Evolutionary conservation across 164 flowering plant species (phyloP), one percentile per base, ranked within the genome.

Genomic region (Chloranthus sessilifolius): DNA sequence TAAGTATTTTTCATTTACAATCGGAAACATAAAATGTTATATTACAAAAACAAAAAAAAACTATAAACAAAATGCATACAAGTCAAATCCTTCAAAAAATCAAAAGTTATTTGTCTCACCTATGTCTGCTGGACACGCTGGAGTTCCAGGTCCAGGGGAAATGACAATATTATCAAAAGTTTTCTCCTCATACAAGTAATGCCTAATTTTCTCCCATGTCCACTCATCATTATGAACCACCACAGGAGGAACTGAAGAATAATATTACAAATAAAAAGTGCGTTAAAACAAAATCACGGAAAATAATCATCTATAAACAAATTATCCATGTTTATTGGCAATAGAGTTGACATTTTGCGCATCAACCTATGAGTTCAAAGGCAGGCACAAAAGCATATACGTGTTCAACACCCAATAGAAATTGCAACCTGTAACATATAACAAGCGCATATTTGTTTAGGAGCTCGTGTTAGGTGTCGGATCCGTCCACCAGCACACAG

Each of bases 81-180:
- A n/a, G n/a, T n/a, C n/a, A n/a, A n/a, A n/a, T n/a, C n/a, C n/a
- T n/a, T n/a, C n/a, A n/a, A n/a, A n/a, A n/a, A n/a, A 19, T 27
- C 8, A 9, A 47, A 40, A 16, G 8, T 37, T 40, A 36, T 37
- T 37, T 10, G 17, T 39, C 72, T 60, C 30, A 94, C 99, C 99
- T 78, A 94, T 87, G 70, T 94, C 99, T 15, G 65, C 69, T 11
- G 88, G 68, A 60, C 92, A 81, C 44, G 76, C 54, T 16, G 99
- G 99, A 59, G 99, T 76, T 47, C 99, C 99, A 71, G 99, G 99
- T 53, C 99, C 99, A 45, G 99, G 99, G 42, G 99, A 94, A 72
- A 94, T 83, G 52, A 92, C 95, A 72, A 92, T 81, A 67, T 92
- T 92, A 60, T 92, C 97, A 59, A 92, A 92, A 55, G 86, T 86